Percentiles rank a stretch among this genome's conserved stretches.
Conservation (phyloP, 495 filamentous ascomycete species). For the Physcia stellaris region DNA sequence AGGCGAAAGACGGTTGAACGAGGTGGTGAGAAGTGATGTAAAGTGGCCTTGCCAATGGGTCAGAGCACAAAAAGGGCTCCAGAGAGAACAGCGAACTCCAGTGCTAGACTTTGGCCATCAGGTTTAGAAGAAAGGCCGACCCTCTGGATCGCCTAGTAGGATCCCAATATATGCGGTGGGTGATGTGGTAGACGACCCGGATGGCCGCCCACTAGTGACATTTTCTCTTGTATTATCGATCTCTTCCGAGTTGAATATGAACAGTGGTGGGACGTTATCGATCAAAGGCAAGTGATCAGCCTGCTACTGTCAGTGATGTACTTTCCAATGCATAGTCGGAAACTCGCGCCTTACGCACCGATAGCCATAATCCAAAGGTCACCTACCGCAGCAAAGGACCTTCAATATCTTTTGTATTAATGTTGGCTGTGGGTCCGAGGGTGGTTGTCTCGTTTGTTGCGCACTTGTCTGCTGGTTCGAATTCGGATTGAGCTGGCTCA, state of each 20-base stretch:
- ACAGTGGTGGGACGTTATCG: not conserved
- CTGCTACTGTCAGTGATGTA: not conserved
- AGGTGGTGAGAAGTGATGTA: not conserved
- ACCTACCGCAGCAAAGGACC: conserved; percentile 67
- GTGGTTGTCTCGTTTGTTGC: conserved; percentile 23
- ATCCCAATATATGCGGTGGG: too few relatives aligned
- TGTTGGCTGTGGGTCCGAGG: conserved; percentile 35
- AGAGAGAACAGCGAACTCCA: not conserved
- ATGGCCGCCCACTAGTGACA: too few relatives aligned
- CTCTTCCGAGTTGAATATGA: not conserved
- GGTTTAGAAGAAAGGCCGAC: not conserved
- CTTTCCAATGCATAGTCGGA: not conserved
- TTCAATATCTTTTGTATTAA: conserved; percentile 62
- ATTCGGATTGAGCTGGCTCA: conserved; percentile 43
- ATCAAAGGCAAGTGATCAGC: not conserved
- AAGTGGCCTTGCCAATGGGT: not conserved
- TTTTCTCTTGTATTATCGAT: not conserved
- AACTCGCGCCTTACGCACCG: not conserved
- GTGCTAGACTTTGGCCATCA: not conserved
- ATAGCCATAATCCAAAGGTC: not conserved
- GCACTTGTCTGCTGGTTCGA: conserved; percentile 35
- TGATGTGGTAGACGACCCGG: too few relatives aligned
- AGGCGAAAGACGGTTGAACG: not conserved
- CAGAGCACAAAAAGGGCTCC: not conserved
- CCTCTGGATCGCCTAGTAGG: too few relatives aligned